Conservation (phyloP, 2,329 filamentous ascomycete species). For the Cercospora citrullina region DNA sequence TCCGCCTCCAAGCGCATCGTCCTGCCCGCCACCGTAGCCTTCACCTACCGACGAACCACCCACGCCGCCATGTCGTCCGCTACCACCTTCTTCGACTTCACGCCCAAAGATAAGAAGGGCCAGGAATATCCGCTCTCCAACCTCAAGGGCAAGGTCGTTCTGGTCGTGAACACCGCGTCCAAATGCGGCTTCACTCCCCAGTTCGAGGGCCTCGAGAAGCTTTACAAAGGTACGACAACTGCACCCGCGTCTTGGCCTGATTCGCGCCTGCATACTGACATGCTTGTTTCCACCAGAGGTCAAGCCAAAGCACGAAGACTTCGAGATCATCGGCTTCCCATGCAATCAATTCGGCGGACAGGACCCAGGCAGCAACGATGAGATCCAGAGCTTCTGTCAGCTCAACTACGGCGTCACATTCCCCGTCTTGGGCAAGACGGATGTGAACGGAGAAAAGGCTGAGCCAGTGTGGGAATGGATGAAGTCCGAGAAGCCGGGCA, state of each 20-base stretch:
- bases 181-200: conserved; percentile 99
- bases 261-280: conserved; percentile 1
- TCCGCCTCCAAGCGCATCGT: background rate
- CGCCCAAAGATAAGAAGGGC: conserved; percentile 67
- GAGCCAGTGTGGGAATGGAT: conserved; percentile 77
- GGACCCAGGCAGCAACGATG: conserved; percentile 72
- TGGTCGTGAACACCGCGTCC: conserved; percentile 95
- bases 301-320: conserved; percentile 68
- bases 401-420: conserved; percentile 93
- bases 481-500: conserved; percentile 70
- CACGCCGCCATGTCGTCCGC: conserved; percentile 62
- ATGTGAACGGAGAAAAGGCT: conserved; percentile 85
- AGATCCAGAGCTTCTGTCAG: conserved; percentile 73
- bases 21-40: conserved; percentile 11
- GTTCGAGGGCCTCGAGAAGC: conserved; percentile 83
- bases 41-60: conserved; percentile 2
- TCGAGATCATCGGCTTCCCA: conserved; percentile 90
- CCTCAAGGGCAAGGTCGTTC: conserved; percentile 88
- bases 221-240: conserved; percentile 68
- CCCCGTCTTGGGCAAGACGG: conserved; percentile 85
- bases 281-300: conserved; percentile 45
- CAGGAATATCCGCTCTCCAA: conserved; percentile 66
- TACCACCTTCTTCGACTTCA: conserved; percentile 79
- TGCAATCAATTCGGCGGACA: conserved; percentile 97
- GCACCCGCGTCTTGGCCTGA: background rate